phyloP scores from a whole-genome alignment of 352 stramenopile genomes.

The Phytopythium montanum region DNA sequence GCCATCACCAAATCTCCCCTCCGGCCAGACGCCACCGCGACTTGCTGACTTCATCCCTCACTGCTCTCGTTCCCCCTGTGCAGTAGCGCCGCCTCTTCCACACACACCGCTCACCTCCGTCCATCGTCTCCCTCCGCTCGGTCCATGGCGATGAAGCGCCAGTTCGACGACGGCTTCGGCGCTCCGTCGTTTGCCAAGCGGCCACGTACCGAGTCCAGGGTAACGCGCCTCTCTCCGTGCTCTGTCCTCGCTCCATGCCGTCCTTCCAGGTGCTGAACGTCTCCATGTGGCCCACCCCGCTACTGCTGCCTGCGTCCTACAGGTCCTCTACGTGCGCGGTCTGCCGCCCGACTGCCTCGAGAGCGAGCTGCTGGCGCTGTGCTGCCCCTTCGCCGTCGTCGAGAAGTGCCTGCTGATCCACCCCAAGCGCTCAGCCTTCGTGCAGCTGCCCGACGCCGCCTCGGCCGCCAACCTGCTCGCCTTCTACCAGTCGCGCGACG shows the following conservation, averaged over 20 bases:
- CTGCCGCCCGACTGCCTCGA: slow-evolving; percentile 76
- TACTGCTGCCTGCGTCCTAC: background rate
- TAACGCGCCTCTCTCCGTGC: slow-evolving; percentile 19
- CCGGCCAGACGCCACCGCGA: background rate
- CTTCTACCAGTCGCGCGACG: slow-evolving; percentile 77
- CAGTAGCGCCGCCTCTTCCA: background rate
- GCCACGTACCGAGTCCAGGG: slow-evolving; percentile 37
- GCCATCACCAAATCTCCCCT: background rate
- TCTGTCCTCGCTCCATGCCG: background rate
- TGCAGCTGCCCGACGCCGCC: slow-evolving; percentile 65
- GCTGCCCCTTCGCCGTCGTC: slow-evolving; percentile 75
- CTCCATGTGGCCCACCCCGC: too few species aligned
- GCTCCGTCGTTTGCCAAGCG: slow-evolving; percentile 30
- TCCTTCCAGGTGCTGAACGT: too few species aligned
- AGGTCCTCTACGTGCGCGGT: slow-evolving; percentile 79
- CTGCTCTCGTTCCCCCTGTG: background rate
- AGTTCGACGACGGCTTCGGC: slow-evolving; percentile 26
- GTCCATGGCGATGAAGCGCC: slow-evolving; percentile 33
- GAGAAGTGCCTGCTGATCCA: slow-evolving; percentile 77
- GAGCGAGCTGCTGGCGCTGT: slow-evolving; percentile 78
- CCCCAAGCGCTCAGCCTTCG: slow-evolving; percentile 74
- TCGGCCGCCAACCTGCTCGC: slow-evolving; percentile 67
- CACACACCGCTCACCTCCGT: background rate
- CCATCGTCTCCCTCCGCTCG: background rate
- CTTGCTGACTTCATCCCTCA: background rate